Conservation (phyloP, 2,329 filamentous ascomycete genomes). For the Penicillium crustosum region DNA sequence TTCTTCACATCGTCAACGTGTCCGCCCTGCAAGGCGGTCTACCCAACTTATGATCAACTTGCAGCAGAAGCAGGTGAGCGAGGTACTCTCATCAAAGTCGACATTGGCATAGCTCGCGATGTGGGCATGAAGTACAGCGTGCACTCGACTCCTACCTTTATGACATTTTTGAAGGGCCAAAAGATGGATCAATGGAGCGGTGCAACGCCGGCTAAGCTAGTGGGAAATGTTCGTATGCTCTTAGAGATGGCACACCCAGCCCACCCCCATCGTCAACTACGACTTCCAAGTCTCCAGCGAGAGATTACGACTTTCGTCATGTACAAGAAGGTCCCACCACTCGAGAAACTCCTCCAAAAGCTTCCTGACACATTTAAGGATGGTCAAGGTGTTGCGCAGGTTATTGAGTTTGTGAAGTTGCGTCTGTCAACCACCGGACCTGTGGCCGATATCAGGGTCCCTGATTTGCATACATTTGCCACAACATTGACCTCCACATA, state of each 20-base stretch:
- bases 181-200: constrained; percentile 80
- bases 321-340: constrained; percentile 75
- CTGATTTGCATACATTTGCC: constrained; percentile 67
- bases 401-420: constrained; percentile 69
- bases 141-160: constrained; percentile 80
- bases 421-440: constrained; percentile 52
- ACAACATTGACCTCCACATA: constrained; percentile 59
- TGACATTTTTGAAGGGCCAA: constrained; percentile 75
- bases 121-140: constrained; percentile 67
- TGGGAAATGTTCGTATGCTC: constrained; percentile 70
- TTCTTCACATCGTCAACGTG: constrained; percentile 94
- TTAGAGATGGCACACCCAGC: constrained; percentile 71
- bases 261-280: constrained; percentile 72
- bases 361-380: constrained; percentile 62
- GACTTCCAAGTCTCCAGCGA: constrained; percentile 68
- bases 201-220: constrained; percentile 66
- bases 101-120: constrained; percentile 66
- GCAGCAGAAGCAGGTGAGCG: constrained; percentile 70
- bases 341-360: constrained; percentile 78
- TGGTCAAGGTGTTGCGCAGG: constrained; percentile 59
- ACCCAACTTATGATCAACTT: constrained; percentile 77
- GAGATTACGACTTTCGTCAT: constrained; percentile 66
- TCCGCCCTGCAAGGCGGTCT: constrained; percentile 77
- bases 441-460: constrained; percentile 66
- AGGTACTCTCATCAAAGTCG: constrained; percentile 76